phyloP scores from a whole-genome alignment of 345 rosid genomes.

The Euphorbia lathyris region DNA sequence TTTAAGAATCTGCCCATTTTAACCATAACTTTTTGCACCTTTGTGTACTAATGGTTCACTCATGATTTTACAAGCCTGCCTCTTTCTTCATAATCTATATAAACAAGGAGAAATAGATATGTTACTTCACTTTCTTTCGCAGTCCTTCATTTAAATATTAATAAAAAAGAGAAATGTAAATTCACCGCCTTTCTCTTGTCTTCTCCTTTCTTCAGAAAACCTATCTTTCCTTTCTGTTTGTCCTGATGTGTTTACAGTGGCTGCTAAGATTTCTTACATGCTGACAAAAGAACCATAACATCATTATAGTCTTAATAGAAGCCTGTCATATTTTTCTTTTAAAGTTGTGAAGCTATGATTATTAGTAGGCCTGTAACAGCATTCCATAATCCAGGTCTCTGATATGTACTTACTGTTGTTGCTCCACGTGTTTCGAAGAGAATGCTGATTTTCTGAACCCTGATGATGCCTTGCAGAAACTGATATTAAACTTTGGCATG shows the following conservation, averaged over 20 bases:
- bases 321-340: neutral
- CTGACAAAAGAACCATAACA: neutral
- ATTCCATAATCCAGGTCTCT: neutral
- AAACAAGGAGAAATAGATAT: neutral
- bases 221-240: neutral
- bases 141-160: no score
- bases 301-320: no score
- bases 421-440: neutral
- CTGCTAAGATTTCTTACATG: neutral
- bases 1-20: neutral
- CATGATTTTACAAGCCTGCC: neutral
- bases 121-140: neutral
- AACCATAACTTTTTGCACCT: neutral
- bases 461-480: conserved; percentile 53
- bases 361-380: neutral
- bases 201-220: neutral
- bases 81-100: neutral
- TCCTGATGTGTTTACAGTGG: neutral
- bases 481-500: conserved; percentile 96
- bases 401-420: neutral
- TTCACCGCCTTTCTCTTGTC: neutral
- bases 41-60: neutral
- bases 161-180: neutral
- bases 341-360: neutral
- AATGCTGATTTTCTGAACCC: conserved; percentile 1